Base-by-base conservation (phyloP, 306 rosid genomes). In the Ceratonia siliqua region DNA sequence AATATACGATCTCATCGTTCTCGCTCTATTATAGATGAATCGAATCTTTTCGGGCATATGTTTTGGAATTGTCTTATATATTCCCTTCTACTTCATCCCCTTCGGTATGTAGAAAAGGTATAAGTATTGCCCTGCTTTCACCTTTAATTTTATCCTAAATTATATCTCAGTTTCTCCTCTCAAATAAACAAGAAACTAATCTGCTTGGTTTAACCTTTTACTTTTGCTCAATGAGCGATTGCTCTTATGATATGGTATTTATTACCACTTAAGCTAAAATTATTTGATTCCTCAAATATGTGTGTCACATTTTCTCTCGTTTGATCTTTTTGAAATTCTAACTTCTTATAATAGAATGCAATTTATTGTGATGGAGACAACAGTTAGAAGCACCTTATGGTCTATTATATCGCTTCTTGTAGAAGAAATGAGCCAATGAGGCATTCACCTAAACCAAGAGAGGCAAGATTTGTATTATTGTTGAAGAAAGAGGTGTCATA, bases 381-480 rank as follows among this genome's bases (percentile, higher is more conserved):
- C 8, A 9, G 27, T 33, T 61, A 61, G 67, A 62, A 62, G 28
- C 27, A 7, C 8, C 8, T 33, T 62, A n/a, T 36, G 68, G 64
- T 20, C 2, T 49, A 28, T 20, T 57, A 70, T 30, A 58, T 59
- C 24, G 62, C 70, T 79, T 70, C 18, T 62, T 22, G 42, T 58
- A 14, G 62, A 68, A 69, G 72, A 41, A 68, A 80, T 30, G 57
- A 57, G 46, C 18, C 59, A 55, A 70, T 53, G 33, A 67, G 49
- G 68, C 0, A 58, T 48, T 48, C 11, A 56, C 2, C 20, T 0
- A 65, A n/a, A n/a, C n/a, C n/a, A n/a, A 76, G 27, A 70, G 82
- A 81, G 83, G 83, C 82, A 45, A 78, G 28, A 32, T 53, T 75
- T 83, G 81, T 78, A 54, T 57, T 58, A 67, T 74, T 63, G 74